Base-by-base conservation (phyloP, 768 basidiomycete species). In the Hortiboletus flavorubellus region DNA sequence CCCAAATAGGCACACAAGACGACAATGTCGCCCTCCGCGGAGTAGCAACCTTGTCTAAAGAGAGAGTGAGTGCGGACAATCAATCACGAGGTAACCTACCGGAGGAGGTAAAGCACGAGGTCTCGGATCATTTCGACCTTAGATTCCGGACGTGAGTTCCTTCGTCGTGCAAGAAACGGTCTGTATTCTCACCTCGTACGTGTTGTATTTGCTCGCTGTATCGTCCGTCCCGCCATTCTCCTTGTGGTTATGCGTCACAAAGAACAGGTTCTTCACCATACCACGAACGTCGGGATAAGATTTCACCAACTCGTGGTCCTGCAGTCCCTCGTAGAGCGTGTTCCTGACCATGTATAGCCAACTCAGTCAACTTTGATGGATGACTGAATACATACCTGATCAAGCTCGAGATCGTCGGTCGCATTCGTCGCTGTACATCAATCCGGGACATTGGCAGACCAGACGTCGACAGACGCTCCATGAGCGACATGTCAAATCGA, bases 381-480 rank as follows among this genome's bases (percentile, higher is more conserved):
- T 3, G 6, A n/a, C 4, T 9, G 6, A 0, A 26, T 14, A 42
- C 62, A 30, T 15, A 64, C 60, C 65, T 54, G 2, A 72, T 72
- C 3, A 89, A 70, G 34, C 78, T 75, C 1, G 88, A 84, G 41
- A 91, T 89, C 4, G 68, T 61, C 0, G 89, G 89, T 6, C 87
- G 75, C 90, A 91, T 91, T 14, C 90, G 77, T 1, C 90, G 74
- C 64, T 91, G 89, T 0, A 87, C 80, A 60, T 86, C 76, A 12
- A 91, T 82, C 35, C 77, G 78, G 2, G 87, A 85, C 87, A 91
- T 89, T 0, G 76, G 68, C 31, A 88, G 64, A 9, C 83, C 82
- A 23, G 74, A 75, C 5, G 60, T 64, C 0, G 86, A 78, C 9
- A 91, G 72, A 14, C 89, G 79, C 59, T 91, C 89, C 86, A 91